Percentiles rank a stretch among this genome's conserved stretches.
Evolutionary conservation across 176 grass and related monocot genomes (phyloP).

Genomic region (Carex pumila): DNA sequence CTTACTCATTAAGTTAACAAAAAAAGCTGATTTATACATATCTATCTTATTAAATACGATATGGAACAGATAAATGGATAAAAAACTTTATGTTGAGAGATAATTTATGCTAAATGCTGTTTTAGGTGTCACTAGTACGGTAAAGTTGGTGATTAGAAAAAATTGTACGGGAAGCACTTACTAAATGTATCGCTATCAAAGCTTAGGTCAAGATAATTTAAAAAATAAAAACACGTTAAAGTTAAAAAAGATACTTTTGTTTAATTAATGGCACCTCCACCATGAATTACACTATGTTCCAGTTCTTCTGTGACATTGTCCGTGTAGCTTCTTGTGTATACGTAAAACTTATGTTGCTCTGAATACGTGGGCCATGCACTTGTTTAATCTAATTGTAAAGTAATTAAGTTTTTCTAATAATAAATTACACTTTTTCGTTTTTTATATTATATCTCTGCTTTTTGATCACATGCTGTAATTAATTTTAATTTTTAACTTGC

Average conservation of each 20-base stretch:
- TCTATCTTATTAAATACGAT: too few relatives aligned
- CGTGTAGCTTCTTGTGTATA: not conserved
- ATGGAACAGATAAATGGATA: too few relatives aligned
- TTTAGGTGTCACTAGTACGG: not conserved
- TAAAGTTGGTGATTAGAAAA: not conserved
- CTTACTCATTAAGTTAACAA: too few relatives aligned
- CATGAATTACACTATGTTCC: not conserved
- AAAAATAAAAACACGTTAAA: conserved; percentile 6
- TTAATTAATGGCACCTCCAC: conserved; percentile 15
- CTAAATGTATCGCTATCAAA: conserved; percentile 1
- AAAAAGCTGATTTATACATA: too few relatives aligned
- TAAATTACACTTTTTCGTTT: too few relatives aligned
- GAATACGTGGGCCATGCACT: not conserved
- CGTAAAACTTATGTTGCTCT: too few relatives aligned
- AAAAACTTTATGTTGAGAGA: not conserved
- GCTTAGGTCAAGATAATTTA: conserved; percentile 13
- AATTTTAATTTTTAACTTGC: not conserved
- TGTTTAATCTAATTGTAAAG: not conserved
- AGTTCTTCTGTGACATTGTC: not conserved
- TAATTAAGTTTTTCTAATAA: too few relatives aligned
- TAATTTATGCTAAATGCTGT: not conserved
- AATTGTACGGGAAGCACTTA: conserved; percentile 14
- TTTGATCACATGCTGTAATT: too few relatives aligned
- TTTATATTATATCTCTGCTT: too few relatives aligned
- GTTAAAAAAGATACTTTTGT: not conserved